These are phyloP conservation scores for Penicillium subrubescens DNA, from an alignment of 495 filamentous ascomycete species.

Conservation along the genomic window DNA sequence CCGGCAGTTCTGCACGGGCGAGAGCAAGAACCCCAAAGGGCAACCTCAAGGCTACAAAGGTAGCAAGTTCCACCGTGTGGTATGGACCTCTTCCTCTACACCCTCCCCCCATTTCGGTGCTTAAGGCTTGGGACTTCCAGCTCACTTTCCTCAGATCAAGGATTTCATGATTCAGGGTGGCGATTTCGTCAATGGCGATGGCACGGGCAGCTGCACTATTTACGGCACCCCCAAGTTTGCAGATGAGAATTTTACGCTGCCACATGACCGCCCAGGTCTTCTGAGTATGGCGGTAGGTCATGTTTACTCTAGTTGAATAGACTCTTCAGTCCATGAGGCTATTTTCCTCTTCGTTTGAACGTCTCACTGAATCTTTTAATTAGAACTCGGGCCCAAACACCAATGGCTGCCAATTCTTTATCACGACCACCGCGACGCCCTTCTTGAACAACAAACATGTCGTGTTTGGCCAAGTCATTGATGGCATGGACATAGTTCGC, in stretches of 20 bases:
- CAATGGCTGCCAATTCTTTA: conserved; percentile 97
- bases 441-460: conserved; percentile 96
- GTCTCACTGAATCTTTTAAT: background rate
- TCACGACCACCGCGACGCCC: conserved; percentile 81
- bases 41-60: conserved; percentile 91
- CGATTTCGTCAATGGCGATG: conserved; percentile 93
- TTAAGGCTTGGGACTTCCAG: background rate
- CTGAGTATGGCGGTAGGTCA: conserved; percentile 88
- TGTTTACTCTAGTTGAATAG: background rate
- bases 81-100: conserved; percentile 33
- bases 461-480: conserved; percentile 88
- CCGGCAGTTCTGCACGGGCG: conserved; percentile 94
- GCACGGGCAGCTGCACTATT: conserved; percentile 84
- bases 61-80: conserved; percentile 91
- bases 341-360: background rate
- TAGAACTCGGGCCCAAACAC: conserved; percentile 92
- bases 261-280: conserved; percentile 76
- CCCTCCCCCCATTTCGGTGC: background rate
- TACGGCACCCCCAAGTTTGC: conserved; percentile 82
- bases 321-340: background rate
- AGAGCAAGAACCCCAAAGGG: conserved; percentile 79
- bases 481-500: conserved; percentile 83
- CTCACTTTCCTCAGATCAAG: conserved; percentile 66
- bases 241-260: conserved; percentile 86
- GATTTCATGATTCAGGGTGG: conserved; percentile 98